Evolutionary conservation across 345 rosid species (phyloP).

Genomic region (Turritis glabra): DNA sequence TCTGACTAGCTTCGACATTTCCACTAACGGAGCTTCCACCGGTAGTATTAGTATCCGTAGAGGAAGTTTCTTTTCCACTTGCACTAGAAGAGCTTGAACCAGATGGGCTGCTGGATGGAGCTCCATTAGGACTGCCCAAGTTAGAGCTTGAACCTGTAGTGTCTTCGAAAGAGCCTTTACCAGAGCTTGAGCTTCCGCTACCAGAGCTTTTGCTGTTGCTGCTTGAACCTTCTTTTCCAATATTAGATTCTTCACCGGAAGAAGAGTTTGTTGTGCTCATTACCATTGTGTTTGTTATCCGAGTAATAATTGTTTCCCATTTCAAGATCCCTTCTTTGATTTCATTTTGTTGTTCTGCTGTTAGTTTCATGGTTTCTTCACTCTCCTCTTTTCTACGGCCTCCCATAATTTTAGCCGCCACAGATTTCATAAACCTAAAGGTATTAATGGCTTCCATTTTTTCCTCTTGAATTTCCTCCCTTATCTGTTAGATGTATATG

Average conservation of each 20-base stretch:
- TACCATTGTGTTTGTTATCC: conserved; percentile 26
- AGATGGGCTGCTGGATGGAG: background rate
- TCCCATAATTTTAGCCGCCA: conserved; percentile 17
- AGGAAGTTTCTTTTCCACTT: background rate
- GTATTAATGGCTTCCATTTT: conserved; percentile 21
- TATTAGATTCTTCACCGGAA: background rate
- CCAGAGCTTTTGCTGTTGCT: background rate
- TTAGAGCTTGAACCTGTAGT: conserved; percentile 6
- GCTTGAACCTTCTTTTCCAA: background rate
- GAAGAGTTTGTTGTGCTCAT: conserved; percentile 2
- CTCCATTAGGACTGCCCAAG: conserved; percentile 17
- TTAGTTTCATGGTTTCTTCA: conserved; percentile 15
- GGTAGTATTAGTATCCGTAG: background rate
- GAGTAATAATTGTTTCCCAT: conserved; percentile 24
- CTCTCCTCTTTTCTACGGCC: background rate
- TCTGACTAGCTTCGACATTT: background rate
- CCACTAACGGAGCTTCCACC: background rate
- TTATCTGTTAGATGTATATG: background rate
- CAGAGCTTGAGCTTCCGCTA: background rate
- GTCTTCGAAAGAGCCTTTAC: background rate
- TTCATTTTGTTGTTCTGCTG: conserved; percentile 29
- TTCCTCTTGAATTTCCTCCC: conserved; percentile 20
- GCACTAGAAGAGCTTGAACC: background rate
- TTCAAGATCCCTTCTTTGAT: conserved; percentile 36
- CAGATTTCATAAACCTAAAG: conserved; percentile 8